Evolutionary conservation across 768 basidiomycete genomes (phyloP).

Genomic region (Naganishia vishniacii): DNA sequence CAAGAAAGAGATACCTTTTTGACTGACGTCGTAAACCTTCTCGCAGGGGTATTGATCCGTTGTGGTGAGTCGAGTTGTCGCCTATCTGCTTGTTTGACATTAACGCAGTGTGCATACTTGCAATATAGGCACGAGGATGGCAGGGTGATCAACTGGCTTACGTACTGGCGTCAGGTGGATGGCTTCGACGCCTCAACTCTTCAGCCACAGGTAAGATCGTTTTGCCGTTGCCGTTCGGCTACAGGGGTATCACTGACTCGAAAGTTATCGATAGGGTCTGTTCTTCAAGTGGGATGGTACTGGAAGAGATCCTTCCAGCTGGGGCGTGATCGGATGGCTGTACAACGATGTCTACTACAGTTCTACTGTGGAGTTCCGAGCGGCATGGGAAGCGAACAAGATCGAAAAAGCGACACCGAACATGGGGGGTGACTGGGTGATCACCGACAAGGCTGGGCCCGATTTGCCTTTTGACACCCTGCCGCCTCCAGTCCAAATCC

Average conservation of each 20-base stretch:
- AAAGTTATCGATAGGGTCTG: constrained; percentile 31
- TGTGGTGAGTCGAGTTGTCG: constrained; percentile 29
- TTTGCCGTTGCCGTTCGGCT: background rate
- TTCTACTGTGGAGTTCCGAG: constrained; percentile 38
- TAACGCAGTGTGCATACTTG: background rate
- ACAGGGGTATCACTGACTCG: too few species aligned
- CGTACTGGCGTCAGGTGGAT: constrained; percentile 30
- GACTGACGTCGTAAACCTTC: background rate
- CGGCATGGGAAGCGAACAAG: constrained; percentile 31
- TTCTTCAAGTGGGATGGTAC: constrained; percentile 40
- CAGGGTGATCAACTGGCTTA: constrained; percentile 35
- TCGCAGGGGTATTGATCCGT: constrained; percentile 41
- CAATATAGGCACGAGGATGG: constrained; percentile 32
- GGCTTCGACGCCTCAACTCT: constrained; percentile 38
- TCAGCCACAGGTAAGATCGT: constrained; percentile 29
- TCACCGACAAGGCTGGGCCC: constrained; percentile 33
- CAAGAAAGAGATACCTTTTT: background rate
- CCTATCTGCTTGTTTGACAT: background rate
- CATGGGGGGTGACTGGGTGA: constrained; percentile 31
- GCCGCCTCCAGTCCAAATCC: constrained; percentile 34
- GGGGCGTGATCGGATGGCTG: constrained; percentile 35
- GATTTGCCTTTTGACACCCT: constrained; percentile 30
- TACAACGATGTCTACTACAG: constrained; percentile 36
- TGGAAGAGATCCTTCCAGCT: constrained; percentile 37
- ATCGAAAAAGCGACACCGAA: constrained; percentile 35